Percentiles rank a stretch among this genome's conserved stretches.
Conservation (phyloP, 2,329 filamentous ascomycete genomes). For the Alternaria rosae region DNA sequence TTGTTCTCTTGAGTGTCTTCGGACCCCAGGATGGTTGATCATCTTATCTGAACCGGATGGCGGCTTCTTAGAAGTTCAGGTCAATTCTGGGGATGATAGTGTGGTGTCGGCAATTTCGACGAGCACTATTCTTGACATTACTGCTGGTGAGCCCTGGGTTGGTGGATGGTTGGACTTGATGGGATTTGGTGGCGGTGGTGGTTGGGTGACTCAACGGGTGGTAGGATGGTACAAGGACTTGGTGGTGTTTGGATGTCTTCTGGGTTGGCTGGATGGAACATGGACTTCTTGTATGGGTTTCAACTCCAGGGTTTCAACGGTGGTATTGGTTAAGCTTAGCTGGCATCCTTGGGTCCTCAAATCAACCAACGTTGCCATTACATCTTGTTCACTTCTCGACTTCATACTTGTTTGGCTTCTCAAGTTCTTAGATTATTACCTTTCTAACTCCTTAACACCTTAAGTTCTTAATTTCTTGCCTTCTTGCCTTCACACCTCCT, state of each 20-base stretch:
- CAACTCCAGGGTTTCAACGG: neutral
- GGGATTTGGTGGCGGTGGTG: neutral
- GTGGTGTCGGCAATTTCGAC: neutral
- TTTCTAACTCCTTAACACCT: no score
- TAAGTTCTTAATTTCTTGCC: neutral
- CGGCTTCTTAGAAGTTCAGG: neutral
- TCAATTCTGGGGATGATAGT: neutral
- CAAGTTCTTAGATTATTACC: no score
- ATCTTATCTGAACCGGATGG: neutral
- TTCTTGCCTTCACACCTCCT: neutral
- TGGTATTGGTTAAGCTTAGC: neutral
- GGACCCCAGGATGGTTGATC: neutral
- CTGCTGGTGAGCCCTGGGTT: neutral
- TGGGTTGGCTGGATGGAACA: neutral
- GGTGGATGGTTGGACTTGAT: neutral
- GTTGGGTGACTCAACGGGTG: neutral
- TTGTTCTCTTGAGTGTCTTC: constrained; percentile 1
- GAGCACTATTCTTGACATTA: neutral
- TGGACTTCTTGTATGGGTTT: neutral
- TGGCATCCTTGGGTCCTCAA: neutral
- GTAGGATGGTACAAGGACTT: neutral
- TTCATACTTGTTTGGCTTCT: neutral
- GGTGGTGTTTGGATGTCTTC: neutral
- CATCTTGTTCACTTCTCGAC: neutral
- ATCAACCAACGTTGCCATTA: neutral